These are phyloP conservation scores for Arctium lappa DNA, from an alignment of 129 eudicot genomes.

Conservation along the genomic window DNA sequence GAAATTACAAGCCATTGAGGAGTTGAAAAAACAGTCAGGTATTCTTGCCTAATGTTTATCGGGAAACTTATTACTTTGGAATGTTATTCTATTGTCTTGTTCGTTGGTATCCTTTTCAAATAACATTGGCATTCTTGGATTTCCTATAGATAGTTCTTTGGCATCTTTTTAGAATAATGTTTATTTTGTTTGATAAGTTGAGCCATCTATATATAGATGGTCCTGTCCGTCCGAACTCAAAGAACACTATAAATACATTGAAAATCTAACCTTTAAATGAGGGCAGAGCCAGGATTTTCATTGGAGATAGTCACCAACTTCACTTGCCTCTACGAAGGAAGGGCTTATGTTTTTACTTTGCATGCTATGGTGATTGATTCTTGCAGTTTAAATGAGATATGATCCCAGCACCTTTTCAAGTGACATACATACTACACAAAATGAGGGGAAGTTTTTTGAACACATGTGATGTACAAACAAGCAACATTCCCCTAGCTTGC, in stretches of 20 bases:
- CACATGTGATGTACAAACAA: too few species aligned
- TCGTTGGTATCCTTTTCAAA: neutral
- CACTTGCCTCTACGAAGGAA: too few species aligned
- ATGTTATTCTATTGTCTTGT: neutral
- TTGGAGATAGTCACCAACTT: too few species aligned
- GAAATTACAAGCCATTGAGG: conserved; percentile 82
- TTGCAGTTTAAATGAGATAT: neutral
- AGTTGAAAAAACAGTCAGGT: conserved; percentile 89
- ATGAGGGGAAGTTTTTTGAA: too few species aligned
- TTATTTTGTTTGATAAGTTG: neutral
- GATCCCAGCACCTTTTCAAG: neutral
- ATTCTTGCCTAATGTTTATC: conserved; percentile 9
- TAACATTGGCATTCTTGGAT: neutral
- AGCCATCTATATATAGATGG: neutral
- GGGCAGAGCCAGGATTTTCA: too few species aligned
- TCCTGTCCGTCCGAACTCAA: neutral
- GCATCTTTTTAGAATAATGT: neutral
- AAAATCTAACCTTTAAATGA: too few species aligned
- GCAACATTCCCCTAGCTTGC: too few species aligned
- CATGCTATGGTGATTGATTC: neutral
- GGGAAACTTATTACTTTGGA: neutral
- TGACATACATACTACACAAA: neutral
- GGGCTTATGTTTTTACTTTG: neutral
- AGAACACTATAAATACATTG: neutral
- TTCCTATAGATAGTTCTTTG: neutral